Conservation (phyloP, 305 asterid species). For the Andrographis paniculata region DNA sequence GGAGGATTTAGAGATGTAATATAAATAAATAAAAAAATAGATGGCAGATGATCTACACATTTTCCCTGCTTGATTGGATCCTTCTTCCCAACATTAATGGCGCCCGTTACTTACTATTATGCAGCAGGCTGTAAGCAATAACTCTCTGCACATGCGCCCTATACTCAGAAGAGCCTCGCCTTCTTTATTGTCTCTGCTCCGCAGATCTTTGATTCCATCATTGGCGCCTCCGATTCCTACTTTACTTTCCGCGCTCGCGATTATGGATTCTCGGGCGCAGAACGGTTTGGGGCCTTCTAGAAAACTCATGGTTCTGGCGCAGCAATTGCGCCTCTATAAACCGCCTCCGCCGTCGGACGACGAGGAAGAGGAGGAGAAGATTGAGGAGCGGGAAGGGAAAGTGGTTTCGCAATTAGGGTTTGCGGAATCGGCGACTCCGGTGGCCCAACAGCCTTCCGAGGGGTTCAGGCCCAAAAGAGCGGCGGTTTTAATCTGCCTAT, state of each 20-base stretch:
- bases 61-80: background rate
- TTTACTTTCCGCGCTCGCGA: background rate
- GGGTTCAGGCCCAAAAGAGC: constrained; percentile 70
- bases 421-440: constrained; percentile 59
- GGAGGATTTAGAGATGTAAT: no score
- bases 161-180: background rate
- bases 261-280: constrained; percentile 25
- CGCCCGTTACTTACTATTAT: background rate
- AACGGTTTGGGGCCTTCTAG: constrained; percentile 27
- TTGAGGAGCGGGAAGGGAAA: constrained; percentile 55
- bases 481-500: constrained; percentile 83
- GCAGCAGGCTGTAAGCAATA: background rate
- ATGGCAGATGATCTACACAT: background rate
- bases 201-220: constrained; percentile 1
- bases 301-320: constrained; percentile 45
- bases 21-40: background rate
- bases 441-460: constrained; percentile 30
- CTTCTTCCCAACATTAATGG: background rate
- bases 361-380: constrained; percentile 42
- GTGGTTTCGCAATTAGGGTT: constrained; percentile 76
- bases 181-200: background rate
- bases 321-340: constrained; percentile 61
- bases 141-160: constrained; percentile 1
- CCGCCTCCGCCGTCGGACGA: constrained; percentile 39
- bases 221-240: background rate